These are phyloP conservation scores for Leccinum olivaceopallidum DNA, from an alignment of 768 basidiomycete species.

Conservation along the genomic window DNA sequence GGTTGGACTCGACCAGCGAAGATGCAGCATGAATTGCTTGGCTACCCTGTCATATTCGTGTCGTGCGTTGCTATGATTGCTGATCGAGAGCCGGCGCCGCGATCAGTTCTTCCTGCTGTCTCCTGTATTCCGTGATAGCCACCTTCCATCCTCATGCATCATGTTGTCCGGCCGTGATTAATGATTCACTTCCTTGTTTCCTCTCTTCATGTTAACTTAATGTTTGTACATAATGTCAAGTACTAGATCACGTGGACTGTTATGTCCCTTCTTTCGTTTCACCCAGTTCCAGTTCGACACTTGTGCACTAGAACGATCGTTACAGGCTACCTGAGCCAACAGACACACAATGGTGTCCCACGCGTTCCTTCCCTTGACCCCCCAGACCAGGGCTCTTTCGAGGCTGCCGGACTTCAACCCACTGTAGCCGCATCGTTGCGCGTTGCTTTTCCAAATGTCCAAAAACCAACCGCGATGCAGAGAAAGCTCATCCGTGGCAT, in stretches of 20 bases:
- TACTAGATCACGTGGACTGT: slow-evolving; percentile 15
- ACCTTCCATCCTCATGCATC: slow-evolving; percentile 31
- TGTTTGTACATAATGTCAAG: background rate
- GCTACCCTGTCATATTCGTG: slow-evolving; percentile 2
- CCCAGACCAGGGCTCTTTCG: slow-evolving; percentile 37
- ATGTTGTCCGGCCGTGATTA: background rate
- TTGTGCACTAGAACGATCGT: slow-evolving; percentile 22
- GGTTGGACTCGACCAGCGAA: slow-evolving; percentile 36
- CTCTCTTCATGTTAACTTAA: background rate
- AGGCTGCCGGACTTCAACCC: slow-evolving; percentile 52
- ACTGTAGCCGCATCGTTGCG: slow-evolving; percentile 50
- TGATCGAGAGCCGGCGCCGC: slow-evolving; percentile 8
- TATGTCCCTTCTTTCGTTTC: slow-evolving; percentile 28
- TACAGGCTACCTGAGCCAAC: slow-evolving; percentile 31
- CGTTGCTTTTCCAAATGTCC: slow-evolving; percentile 61
- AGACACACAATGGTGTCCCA: slow-evolving; percentile 5
- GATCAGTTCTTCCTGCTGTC: slow-evolving; percentile 5
- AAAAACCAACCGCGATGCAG: slow-evolving; percentile 60
- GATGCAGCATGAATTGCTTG: slow-evolving; percentile 9
- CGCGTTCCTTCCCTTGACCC: background rate
- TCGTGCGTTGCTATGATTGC: slow-evolving; percentile 9
- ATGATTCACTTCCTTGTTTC: background rate
- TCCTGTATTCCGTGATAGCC: slow-evolving; percentile 10
- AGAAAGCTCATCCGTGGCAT: slow-evolving; percentile 62
- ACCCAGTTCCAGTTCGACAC: slow-evolving; percentile 13